Conservation (phyloP, 257 asterid species). For the Solanum okadae region DNA sequence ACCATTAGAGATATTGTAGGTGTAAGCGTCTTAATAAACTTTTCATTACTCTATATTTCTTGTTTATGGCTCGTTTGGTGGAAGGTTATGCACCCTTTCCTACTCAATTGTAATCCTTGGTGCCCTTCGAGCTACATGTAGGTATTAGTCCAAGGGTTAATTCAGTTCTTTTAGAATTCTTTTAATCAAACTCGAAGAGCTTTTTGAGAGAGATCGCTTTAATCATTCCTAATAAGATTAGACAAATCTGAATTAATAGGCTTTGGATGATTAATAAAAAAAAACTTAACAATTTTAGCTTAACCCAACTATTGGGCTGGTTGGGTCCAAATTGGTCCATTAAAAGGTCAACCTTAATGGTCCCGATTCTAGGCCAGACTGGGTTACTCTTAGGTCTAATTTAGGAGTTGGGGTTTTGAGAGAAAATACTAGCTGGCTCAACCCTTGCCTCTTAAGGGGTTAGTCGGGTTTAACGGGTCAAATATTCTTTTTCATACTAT, state of each 20-base stretch:
- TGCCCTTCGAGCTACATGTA: too few species aligned
- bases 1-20: too few species aligned
- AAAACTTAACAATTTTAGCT: background rate
- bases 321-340: background rate
- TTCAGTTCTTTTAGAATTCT: too few species aligned
- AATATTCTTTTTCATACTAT: background rate
- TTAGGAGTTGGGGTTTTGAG: background rate
- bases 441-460: background rate
- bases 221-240: background rate
- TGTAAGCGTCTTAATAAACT: too few species aligned
- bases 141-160: too few species aligned
- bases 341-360: background rate
- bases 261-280: background rate
- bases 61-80: too few species aligned
- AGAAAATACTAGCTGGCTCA: background rate
- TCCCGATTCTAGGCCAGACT: background rate
- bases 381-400: background rate
- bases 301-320: background rate
- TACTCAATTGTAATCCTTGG: too few species aligned
- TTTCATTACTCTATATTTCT: too few species aligned
- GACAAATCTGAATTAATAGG: background rate
- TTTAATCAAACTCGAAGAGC: background rate
- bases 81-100: too few species aligned
- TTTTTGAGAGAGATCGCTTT: background rate
- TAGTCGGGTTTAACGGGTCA: background rate